Conservation (phyloP, 306 rosid species). For the Lithocarpus polystachyus region DNA sequence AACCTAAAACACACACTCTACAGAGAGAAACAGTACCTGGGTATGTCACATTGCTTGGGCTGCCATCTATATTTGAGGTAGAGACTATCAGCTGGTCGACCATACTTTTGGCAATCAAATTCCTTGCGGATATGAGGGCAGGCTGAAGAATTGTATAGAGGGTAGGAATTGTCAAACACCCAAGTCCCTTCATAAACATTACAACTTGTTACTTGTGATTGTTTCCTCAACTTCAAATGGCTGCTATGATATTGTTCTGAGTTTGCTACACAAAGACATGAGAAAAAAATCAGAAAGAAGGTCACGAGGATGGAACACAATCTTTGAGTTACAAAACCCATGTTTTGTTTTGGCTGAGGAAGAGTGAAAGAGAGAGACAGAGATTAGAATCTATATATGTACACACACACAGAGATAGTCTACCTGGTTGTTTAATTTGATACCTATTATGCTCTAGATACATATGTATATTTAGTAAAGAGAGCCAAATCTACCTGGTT, state of each 20-base stretch:
- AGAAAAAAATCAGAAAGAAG: neutral
- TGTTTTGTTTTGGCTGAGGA: neutral
- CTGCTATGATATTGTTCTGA: neutral
- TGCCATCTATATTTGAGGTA: conserved; percentile 74
- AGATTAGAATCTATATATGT: neutral
- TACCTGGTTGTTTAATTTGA: neutral
- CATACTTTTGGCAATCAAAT: conserved; percentile 51
- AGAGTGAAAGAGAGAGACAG: neutral
- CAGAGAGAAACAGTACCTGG: conserved; percentile 39
- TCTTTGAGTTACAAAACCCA: neutral
- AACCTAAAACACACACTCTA: too few species aligned
- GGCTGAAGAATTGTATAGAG: conserved; percentile 45
- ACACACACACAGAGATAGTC: neutral
- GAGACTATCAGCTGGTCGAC: conserved; percentile 34
- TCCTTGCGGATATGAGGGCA: conserved; percentile 55
- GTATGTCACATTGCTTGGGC: conserved; percentile 46
- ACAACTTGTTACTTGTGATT: conserved; percentile 3
- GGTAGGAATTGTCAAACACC: conserved; percentile 48
- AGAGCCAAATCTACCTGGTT: too few species aligned
- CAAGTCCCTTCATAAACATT: conserved; percentile 55
- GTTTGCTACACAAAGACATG: conserved; percentile 4
- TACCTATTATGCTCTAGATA: neutral
- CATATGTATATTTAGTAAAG: too few species aligned
- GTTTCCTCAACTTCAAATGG: conserved; percentile 1
- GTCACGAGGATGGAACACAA: neutral